phyloP scores from a whole-genome alignment of 1,284 basidiomycete species.

The Ceratobasidium sp. region DNA sequence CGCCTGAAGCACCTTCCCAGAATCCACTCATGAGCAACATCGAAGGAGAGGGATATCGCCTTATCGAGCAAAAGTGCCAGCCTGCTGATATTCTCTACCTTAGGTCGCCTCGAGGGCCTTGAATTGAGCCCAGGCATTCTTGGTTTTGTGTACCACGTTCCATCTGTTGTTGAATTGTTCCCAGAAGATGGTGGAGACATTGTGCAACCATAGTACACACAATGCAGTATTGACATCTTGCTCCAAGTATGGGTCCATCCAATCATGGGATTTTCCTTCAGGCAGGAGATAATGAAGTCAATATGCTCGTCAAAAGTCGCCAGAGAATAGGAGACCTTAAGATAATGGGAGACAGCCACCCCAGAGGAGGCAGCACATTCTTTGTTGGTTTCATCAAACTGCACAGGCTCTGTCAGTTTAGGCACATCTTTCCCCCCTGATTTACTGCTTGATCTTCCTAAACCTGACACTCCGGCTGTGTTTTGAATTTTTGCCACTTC shows the following conservation, averaged over 20 bases:
- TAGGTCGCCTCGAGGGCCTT: neutral
- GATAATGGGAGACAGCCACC: constrained; percentile 1
- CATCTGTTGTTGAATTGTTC: constrained; percentile 14
- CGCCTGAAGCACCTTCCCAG: too few relatives aligned
- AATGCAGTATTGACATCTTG: neutral
- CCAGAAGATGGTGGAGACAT: neutral
- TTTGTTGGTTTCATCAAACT: constrained; percentile 1
- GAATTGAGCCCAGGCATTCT: constrained; percentile 14
- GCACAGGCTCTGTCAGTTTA: neutral
- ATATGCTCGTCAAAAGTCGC: constrained; percentile 1
- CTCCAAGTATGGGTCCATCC: constrained; percentile 13
- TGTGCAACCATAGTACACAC: neutral
- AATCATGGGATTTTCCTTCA: too few relatives aligned
- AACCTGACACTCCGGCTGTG: neutral
- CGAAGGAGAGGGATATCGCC: too few relatives aligned
- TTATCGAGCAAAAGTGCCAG: too few relatives aligned
- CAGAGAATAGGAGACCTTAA: neutral
- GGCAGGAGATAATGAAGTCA: too few relatives aligned
- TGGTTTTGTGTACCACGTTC: constrained; percentile 11
- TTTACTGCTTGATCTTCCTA: neutral
- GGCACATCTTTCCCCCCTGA: too few relatives aligned
- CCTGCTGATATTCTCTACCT: too few relatives aligned
- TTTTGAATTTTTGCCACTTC: neutral
- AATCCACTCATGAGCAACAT: too few relatives aligned
- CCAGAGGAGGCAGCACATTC: neutral